Evolutionary conservation across 2,329 filamentous ascomycete species (phyloP), one percentile per base, ranked within the genome.

Genomic region (Coccinonectria pachysandricola): DNA sequence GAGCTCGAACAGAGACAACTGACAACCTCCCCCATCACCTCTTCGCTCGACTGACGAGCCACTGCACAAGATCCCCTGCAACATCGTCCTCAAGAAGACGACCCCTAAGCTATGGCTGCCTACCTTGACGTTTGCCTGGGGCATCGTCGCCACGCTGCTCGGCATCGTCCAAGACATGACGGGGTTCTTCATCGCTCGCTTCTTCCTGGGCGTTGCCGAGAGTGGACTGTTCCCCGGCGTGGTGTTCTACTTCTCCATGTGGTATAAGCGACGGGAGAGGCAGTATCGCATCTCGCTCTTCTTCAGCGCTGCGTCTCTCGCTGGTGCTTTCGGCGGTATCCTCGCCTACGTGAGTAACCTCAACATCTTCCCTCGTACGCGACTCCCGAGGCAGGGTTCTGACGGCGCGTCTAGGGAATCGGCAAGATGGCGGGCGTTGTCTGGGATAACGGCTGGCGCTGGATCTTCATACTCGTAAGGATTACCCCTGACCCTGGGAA

Each of bases 61-160:
- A 19, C 17, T 10, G 10, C 10, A 7, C 17, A 19, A 66, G 64
- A 60, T 77, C 5, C 72, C 71, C 0, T 75, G 70, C 41, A 77
- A 76, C 37, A 69, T 77, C 35, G 53, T 75, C 7, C 59, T 76
- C 11, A 78, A 77, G 40, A 56, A 64, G 1, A 76, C 71, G 0
- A 74, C 67, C 1, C 71, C 71, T 0, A 50, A 57, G 3, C 48
- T 71, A 12, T 75, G 68, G 70, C 51, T 75, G 0, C 70, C 70
- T 0, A 68, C 68, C 0, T 49, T 77, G 3, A 75, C 71, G 2
- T 51, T 72, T 3, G 48, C 57, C 1, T 72, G 67, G 68, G 68
- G 68, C 1, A 50, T 69, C 9, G 68, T 72, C 0, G 63, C 67
- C 0, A 72, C 66, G 53, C 37, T 50, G 2, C 32, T 50, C 31